phyloP scores from a whole-genome alignment of 148 eudicot species.

The Vaccinium vitisidaea region DNA sequence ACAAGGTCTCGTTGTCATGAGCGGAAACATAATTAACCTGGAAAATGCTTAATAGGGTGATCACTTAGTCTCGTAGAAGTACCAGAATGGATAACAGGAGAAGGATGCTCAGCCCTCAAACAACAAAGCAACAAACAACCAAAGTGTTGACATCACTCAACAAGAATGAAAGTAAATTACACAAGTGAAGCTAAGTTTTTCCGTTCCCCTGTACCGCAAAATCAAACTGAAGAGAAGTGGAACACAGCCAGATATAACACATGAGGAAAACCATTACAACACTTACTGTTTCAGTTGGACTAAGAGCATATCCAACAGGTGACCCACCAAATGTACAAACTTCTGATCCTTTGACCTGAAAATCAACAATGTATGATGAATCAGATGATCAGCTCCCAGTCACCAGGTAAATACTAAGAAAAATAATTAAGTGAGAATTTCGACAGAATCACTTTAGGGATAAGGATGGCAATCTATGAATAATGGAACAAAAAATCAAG shows the following conservation, averaged over 20 bases:
- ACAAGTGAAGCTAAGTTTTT: constrained; percentile 1
- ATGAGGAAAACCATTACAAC: not conserved
- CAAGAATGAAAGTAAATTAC: not conserved
- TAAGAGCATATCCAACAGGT: constrained; percentile 79
- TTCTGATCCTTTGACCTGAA: constrained; percentile 92
- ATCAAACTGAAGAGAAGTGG: not conserved
- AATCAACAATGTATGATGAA: not conserved
- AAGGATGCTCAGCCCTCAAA: constrained; percentile 5
- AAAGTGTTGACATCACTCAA: not conserved
- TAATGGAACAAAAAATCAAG: not conserved
- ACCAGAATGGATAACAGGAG: not conserved
- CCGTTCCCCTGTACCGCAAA: not conserved
- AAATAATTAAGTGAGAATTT: not conserved
- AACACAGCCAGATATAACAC: not conserved
- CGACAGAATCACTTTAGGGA: not conserved
- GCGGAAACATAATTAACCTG: constrained; percentile 97
- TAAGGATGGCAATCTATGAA: not conserved
- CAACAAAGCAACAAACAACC: not conserved
- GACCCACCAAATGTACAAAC: constrained; percentile 53
- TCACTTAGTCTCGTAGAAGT: not conserved
- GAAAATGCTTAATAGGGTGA: constrained; percentile 16
- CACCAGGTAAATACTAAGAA: not conserved
- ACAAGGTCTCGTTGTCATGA: constrained; percentile 96
- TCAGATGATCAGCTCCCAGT: not conserved
- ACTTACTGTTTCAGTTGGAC: constrained; percentile 83